Base-by-base conservation (phyloP, 1,284 basidiomycete species). In the Butyriboletus appendiculatus region DNA sequence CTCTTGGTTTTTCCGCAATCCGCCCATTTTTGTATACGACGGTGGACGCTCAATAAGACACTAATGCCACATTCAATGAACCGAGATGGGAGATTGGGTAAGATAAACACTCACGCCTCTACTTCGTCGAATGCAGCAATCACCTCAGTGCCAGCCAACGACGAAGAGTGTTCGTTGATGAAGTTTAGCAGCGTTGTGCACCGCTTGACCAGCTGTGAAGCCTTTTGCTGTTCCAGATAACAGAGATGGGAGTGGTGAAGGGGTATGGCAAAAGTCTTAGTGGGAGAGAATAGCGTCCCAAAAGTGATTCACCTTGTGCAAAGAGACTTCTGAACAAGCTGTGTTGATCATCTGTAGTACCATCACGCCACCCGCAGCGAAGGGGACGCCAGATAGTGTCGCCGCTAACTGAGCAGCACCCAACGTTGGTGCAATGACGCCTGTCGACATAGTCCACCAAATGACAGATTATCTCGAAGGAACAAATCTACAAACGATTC, bases 311-410 rank as follows among this genome's bases (percentile, higher is more conserved):
- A 80, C 80, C 74, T 80, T 81, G 58, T 80, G 75, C 18, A 75
- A 62, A 20, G 69, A 61, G 24, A 81, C 71, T 51, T 79, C 68
- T 9, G 75, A 69, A 55, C 80, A 81, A 18, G 71, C 59, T 9
- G 67, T 51, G 12, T 69, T 65, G 53, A 82, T 79, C 48, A 76
- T 69, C 48, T 75, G 67, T 5, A 81, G 58, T 1, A 74, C 53
- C 51, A 73, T 65, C 10, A 73, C 76, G 20, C 73, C 74, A 3
- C 75, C 69, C 1, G 75, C 70, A 15, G 74, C 71, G 35, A 74
- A 76, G 6, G 80, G 80, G 3, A 78, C 68, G 41, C 79, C 80
- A 4, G 68, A 70, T 0, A 76, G 52, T 14, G 74, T 69, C 14
- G 72, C 76, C 30, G 73, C 76, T 34, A 81, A 58, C 48, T 78